Evolutionary conservation across 768 basidiomycete genomes (phyloP), one percentile per base, ranked within the genome.

Genomic region (Boletus coccyginus): DNA sequence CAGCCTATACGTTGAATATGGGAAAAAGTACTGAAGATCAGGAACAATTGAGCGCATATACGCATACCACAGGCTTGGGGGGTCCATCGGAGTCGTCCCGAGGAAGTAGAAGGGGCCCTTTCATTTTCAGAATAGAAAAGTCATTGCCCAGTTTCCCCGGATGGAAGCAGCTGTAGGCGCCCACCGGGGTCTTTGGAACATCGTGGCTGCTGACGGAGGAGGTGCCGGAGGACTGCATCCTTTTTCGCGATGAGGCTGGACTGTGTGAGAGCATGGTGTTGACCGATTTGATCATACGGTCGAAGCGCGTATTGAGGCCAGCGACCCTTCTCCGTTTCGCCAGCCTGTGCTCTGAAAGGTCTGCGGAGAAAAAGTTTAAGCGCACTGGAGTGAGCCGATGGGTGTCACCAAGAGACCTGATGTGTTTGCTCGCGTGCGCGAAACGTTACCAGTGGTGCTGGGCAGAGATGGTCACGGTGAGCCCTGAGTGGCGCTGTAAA

Each of bases 271-370:
- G 66, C 40, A 73, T 66, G n/a, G 72, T 59, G 52, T 81, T 77
- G 73, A 87, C 82, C 3, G 80, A 76, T 49, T 82, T 76, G 32
- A 89, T 71, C 88, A 90, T 90, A 43, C 75, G 75, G 66, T 90
- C 87, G 61, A 83, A 87, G 39, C 80, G 80, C 35, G 77, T 66
- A 60, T 89, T 90, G 47, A 85, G 70, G 9, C 78, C 78, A 38
- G 62, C 67, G n/a, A 70, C 73, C 61, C 74, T 81, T 27, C 76
- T 77, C 19, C 83, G 79, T 60, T 84, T 88, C n/a, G 64, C 51
- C 31, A 65, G 60, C 27, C 44, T 56, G 36, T 36, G 35, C 6
- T 60, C 55, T 46, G 57, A 38, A 8, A 46, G 27, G 10, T 59
- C 63, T 66, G 46, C 12, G 8, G 31, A 21, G 29, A 50, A 43